phyloP scores from a whole-genome alignment of 306 rosid genomes.

The Cicer cuneatum region DNA sequence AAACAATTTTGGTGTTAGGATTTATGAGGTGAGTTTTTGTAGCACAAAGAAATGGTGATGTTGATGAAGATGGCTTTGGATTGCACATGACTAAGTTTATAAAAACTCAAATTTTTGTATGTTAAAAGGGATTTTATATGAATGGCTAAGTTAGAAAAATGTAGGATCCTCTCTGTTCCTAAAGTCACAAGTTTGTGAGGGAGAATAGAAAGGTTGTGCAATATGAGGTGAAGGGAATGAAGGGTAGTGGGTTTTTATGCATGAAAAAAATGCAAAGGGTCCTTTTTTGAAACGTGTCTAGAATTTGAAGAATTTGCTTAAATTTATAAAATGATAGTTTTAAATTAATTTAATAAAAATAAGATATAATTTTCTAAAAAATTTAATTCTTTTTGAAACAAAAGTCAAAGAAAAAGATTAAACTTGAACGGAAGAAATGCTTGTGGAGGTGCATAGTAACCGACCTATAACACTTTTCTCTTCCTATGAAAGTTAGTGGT shows the following conservation, averaged over 20 bases:
- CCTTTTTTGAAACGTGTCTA: constrained; percentile 65
- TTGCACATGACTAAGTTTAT: constrained; percentile 59
- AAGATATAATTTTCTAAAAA: constrained; percentile 7
- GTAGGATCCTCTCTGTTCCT: not conserved
- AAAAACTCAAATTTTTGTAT: not conserved
- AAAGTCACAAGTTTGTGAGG: not conserved
- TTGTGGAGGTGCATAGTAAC: constrained; percentile 44
- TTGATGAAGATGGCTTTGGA: constrained; percentile 70
- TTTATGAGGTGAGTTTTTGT: constrained; percentile 56
- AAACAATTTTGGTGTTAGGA: constrained; percentile 46
- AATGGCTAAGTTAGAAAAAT: constrained; percentile 19
- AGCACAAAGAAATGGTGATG: constrained; percentile 62
- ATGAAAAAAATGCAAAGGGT: constrained; percentile 46
- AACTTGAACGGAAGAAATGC: constrained; percentile 47
- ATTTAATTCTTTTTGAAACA: not conserved
- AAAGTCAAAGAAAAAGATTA: constrained; percentile 36
- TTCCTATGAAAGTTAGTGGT: constrained; percentile 45
- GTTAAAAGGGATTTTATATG: not conserved
- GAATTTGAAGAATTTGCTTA: constrained; percentile 6
- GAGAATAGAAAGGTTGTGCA: constrained; percentile 36
- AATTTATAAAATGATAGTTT: not conserved
- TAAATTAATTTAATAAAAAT: not conserved
- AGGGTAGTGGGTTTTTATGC: constrained; percentile 63
- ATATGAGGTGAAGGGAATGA: constrained; percentile 49
- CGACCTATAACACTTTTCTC: constrained; percentile 41